Conservation (phyloP, 1,139 yeast species). For the Candida sojae region DNA sequence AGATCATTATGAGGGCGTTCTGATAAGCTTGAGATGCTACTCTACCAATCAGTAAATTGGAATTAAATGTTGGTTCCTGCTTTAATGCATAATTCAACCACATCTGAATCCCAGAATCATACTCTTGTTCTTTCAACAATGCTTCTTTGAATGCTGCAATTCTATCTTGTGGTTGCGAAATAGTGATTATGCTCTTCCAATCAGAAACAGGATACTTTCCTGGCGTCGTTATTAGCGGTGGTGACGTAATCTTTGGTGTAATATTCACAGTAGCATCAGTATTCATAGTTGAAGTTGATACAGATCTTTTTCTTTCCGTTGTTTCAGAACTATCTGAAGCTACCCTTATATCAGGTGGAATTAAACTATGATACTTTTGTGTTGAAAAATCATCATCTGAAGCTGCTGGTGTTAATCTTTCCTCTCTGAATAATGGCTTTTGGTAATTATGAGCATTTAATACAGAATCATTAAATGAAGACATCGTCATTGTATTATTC, state of each 20-base stretch:
- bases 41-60: constrained; percentile 45
- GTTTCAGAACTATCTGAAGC: constrained; percentile 9
- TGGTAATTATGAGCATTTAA: constrained; percentile 26
- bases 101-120: constrained; percentile 48
- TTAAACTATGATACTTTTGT: constrained; percentile 24
- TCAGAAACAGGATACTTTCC: constrained; percentile 37
- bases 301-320: constrained; percentile 1
- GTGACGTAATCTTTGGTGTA: constrained; percentile 1
- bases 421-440: constrained; percentile 34
- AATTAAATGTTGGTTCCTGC: constrained; percentile 25
- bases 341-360: constrained; percentile 13
- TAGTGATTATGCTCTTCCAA: constrained; percentile 46
- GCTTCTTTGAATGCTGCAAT: constrained; percentile 45
- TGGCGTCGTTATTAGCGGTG: constrained; percentile 6
- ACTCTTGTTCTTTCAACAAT: constrained; percentile 36
- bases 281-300: constrained; percentile 4
- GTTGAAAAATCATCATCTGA: constrained; percentile 20
- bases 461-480: constrained; percentile 28
- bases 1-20: constrained; percentile 49
- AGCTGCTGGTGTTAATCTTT: constrained; percentile 27
- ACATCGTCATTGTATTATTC: constrained; percentile 8
- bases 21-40: constrained; percentile 50
- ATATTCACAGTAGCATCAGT: background rate
- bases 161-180: constrained; percentile 45
- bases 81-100: constrained; percentile 48